Base-by-base conservation (phyloP, 163 green algal species). In the Scenedesmus sp. region DNA sequence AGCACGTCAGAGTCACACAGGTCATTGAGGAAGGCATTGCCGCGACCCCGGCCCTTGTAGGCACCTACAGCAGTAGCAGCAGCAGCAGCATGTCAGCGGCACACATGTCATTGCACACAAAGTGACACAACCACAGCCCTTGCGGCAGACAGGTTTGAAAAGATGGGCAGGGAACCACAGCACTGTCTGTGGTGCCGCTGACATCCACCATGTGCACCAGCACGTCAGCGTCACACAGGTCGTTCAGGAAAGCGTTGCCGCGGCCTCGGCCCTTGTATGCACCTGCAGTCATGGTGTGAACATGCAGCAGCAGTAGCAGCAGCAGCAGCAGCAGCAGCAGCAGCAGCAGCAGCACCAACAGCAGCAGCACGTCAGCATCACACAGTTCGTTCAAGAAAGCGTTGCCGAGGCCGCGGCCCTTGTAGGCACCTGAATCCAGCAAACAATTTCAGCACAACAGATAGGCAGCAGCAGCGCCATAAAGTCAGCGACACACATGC, bases 21-120 rank as follows among this genome's bases (percentile, higher is more conserved):
- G 91, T 97, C 95, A 84, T 95, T 94, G 55, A 97, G 92, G 89
- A 97, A 97, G 26, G 93, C 92, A 77, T 97, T 97, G 84, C 95
- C 95, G 4, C 93, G 86, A n/a, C 95, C 95, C 3, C 88, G 82
- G 46, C 95, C 95, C 91, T 93, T 62, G 89, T 92, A 94, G 16
- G 92, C 92, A 59, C 91, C 87, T 90, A 60, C 84, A 81, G 84
- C 84, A 88, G 57, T 9, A 20, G 2, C 23, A 81, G 59, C 84
- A 60, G 64, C 85, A 83, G 62, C 85, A 64, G 64, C 64, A 23
- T 12, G 73, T 54, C 77, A 85, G 77, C 10, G 20, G 64, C 64
- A 20, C 10, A 23, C 34, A 46, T 46, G 34, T 46, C 34, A 46
- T 46, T 46, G 34, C 34, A 46, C 34, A 46, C 34, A 46, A 46